Percentiles rank a stretch among this genome's conserved stretches.
Conservation (phyloP, 129 eudicot genomes). For the Saussurea involucrata region DNA sequence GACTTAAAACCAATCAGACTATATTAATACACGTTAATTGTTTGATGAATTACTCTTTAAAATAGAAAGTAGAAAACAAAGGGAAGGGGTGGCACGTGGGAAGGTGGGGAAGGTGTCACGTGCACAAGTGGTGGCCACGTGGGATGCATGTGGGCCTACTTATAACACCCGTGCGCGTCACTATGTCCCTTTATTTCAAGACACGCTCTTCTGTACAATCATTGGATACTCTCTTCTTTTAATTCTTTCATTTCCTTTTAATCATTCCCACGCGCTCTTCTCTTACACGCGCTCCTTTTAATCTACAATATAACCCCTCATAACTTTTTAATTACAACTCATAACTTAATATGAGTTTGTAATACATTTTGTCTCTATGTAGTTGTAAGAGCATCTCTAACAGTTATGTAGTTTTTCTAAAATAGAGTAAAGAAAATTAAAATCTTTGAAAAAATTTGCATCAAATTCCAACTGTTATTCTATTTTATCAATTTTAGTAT, state of each 20-base stretch:
- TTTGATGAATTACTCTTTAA: neutral
- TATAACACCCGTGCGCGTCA: constrained; percentile 36
- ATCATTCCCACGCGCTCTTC: neutral
- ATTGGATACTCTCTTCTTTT: constrained; percentile 29
- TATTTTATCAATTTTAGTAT: too few relatives aligned
- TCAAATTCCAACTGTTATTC: too few relatives aligned
- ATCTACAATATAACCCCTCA: neutral
- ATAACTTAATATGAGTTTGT: neutral
- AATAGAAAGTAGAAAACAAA: neutral
- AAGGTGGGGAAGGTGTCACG: constrained; percentile 31
- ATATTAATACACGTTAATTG: too few relatives aligned
- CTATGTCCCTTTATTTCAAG: constrained; percentile 28
- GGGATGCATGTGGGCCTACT: constrained; percentile 25
- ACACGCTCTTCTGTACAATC: constrained; percentile 30
- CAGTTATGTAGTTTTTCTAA: too few relatives aligned
- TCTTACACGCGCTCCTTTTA: neutral
- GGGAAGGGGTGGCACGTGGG: constrained; percentile 29
- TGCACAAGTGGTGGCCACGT: constrained; percentile 18
- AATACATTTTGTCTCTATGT: neutral
- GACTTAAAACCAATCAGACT: too few relatives aligned
- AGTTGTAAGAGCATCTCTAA: neutral
- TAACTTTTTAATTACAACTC: neutral
- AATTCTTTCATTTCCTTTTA: neutral
- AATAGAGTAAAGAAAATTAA: too few relatives aligned
- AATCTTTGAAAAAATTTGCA: too few relatives aligned